phyloP scores from a whole-genome alignment of 2,329 filamentous ascomycete genomes.

The Venturia effusa region DNA sequence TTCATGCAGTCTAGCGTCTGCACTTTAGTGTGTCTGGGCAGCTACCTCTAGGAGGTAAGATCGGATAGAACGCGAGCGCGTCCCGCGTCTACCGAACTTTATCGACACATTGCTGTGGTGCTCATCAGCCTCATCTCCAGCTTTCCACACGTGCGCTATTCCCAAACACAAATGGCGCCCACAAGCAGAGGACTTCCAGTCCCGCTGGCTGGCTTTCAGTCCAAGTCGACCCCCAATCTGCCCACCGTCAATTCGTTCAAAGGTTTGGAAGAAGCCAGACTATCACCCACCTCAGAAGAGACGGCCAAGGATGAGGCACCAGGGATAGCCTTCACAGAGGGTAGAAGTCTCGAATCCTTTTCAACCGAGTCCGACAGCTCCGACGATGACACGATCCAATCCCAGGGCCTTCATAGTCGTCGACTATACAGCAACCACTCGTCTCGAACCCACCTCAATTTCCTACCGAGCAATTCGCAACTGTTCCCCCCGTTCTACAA shows the following conservation, averaged over 20 bases:
- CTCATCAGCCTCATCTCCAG: not conserved
- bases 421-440: conserved; percentile 32
- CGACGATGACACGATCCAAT: conserved; percentile 20
- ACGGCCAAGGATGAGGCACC: not conserved
- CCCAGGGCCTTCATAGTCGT: conserved; percentile 16
- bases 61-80: too few species aligned
- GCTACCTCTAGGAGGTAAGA: too few species aligned
- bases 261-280: not conserved
- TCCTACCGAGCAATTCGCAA: conserved; percentile 18
- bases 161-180: conserved; percentile 25
- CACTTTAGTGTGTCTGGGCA: too few species aligned
- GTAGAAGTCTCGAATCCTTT: not conserved
- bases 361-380: conserved; percentile 15
- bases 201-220: conserved; percentile 30
- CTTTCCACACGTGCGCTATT: not conserved
- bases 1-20: too few species aligned
- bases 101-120: not conserved
- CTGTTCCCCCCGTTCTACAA: conserved; percentile 89
- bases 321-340: not conserved
- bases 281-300: not conserved
- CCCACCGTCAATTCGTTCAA: conserved; percentile 26
- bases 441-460: conserved; percentile 34
- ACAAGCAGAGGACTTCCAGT: conserved; percentile 31
- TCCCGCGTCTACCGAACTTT: too few species aligned
- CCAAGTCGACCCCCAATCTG: conserved; percentile 36